Base-by-base conservation (phyloP, 169 alveolate species). In the Babesia ovis region DNA sequence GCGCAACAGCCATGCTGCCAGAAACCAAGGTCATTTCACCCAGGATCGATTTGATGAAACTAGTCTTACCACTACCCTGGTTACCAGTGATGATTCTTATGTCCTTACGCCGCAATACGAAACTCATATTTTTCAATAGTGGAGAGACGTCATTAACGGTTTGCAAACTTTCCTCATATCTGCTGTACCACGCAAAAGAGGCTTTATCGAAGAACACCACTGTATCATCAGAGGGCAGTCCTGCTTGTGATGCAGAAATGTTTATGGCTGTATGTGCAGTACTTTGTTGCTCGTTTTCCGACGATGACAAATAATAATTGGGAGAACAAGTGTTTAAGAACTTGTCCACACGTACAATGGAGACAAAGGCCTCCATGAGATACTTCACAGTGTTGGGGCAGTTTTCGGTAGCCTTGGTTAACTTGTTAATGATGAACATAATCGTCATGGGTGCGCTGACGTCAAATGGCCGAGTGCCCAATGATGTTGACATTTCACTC, bases 1-100 rank as follows among this genome's bases (percentile, higher is more conserved):
- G 81, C 2, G 75, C 71, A 34, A 77, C 86, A 3, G 82, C 86
- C 86, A 77, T 77, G 48, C 68, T 64, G 0, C 86, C 86, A 0
- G 55, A 50, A 25, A 57, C 72, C 81, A 77, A 62, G 27, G 72
- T 68, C 81, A 77, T 68, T 56, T 68, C 81, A 67, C 86, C 86
- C 5, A 55, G 62, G 3, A 77, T 48, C 11, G 86, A 42, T 27
- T 66, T 77, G 18, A 77, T 35, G 61, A 77, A 58, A 29, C 68
- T 68, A 3, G 81, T 51, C 68, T 77, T 77, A 34, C 86, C 86
- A 57, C 70, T 67, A 29, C 86, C 86, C 57, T 66, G 79, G 29
- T 42, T 34, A 14, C 86, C 86, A 6, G 86, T 68, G 25, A 77
- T 31, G 32, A 68, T 68, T 27, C 45, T 34, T 2, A 68, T 31